Percentiles rank a stretch among this genome's conserved stretches.
phyloP scores from a whole-genome alignment of 1,284 basidiomycete species.

The Malassezia globosa region DNA sequence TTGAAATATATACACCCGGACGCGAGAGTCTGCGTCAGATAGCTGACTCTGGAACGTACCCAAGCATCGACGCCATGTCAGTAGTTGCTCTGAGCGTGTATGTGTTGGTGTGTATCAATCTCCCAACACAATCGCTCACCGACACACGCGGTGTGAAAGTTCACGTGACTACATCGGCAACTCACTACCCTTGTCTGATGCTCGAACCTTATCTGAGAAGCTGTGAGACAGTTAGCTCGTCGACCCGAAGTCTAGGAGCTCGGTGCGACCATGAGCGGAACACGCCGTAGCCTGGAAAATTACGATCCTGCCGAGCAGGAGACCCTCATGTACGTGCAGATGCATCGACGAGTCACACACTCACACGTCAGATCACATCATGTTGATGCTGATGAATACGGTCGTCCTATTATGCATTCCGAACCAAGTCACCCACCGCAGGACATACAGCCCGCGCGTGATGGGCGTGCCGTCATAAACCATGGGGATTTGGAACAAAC shows the following conservation, averaged over 20 bases:
- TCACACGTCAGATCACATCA: slow-evolving; percentile 11
- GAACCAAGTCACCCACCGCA: background rate
- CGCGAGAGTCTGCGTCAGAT: slow-evolving; percentile 5
- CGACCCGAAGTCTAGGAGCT: no score
- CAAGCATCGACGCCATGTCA: slow-evolving; percentile 7
- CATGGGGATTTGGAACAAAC: slow-evolving; percentile 9
- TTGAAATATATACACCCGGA: slow-evolving; percentile 2
- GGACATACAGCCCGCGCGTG: background rate
- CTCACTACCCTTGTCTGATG: no score
- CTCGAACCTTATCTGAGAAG: no score
- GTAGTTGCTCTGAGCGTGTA: no score
- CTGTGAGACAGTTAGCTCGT: no score
- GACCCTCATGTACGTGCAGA: slow-evolving; percentile 10
- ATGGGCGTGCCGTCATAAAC: background rate
- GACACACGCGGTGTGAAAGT: no score
- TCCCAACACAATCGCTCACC: no score
- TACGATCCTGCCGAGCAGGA: slow-evolving; percentile 9
- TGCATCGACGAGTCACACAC: background rate
- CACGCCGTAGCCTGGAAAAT: no score
- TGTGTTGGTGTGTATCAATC: no score
- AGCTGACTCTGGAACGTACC: slow-evolving; percentile 11
- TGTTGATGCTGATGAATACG: slow-evolving; percentile 11
- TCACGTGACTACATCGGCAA: no score
- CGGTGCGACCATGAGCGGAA: no score
- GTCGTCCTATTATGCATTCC: slow-evolving; percentile 7